Evolutionary conservation across 2,329 filamentous ascomycete genomes (phyloP).

Genomic region (Colletotrichum phormii): DNA sequence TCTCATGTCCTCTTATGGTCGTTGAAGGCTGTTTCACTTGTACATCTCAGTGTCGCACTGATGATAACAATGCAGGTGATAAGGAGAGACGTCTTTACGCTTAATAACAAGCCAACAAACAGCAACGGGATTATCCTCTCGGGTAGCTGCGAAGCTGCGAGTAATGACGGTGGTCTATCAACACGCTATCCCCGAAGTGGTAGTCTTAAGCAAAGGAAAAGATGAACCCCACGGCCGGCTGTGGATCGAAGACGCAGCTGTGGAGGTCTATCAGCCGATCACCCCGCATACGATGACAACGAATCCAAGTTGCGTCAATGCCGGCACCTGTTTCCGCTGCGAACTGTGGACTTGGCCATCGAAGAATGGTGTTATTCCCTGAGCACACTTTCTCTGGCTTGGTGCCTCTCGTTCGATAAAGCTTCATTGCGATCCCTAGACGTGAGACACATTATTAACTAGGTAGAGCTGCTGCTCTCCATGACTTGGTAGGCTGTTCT

Average conservation of each 20-base stretch:
- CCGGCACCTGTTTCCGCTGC: not conserved
- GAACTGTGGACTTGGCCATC: not conserved
- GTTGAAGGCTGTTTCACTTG: constrained; percentile 1
- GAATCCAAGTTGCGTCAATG: not conserved
- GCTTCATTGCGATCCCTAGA: no score
- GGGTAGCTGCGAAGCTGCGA: not conserved
- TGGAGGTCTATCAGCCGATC: constrained; percentile 8
- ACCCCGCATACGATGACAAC: constrained; percentile 10
- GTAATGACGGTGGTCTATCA: not conserved
- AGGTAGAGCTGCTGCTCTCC: no score
- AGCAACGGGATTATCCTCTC: not conserved
- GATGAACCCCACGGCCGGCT: not conserved
- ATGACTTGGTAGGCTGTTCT: no score
- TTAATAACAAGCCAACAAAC: not conserved
- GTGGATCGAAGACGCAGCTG: not conserved
- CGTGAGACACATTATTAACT: no score
- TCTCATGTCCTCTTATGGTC: constrained; percentile 1
- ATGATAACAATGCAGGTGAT: not conserved
- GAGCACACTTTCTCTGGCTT: not conserved
- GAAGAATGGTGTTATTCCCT: not conserved
- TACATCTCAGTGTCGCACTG: not conserved
- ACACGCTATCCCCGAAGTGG: constrained; percentile 12
- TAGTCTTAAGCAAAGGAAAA: constrained; percentile 27
- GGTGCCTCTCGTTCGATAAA: no score
- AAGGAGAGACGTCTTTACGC: not conserved